Evolutionary conservation across 2,329 filamentous ascomycete genomes (phyloP).

Genomic region (Orbilia quercus): DNA sequence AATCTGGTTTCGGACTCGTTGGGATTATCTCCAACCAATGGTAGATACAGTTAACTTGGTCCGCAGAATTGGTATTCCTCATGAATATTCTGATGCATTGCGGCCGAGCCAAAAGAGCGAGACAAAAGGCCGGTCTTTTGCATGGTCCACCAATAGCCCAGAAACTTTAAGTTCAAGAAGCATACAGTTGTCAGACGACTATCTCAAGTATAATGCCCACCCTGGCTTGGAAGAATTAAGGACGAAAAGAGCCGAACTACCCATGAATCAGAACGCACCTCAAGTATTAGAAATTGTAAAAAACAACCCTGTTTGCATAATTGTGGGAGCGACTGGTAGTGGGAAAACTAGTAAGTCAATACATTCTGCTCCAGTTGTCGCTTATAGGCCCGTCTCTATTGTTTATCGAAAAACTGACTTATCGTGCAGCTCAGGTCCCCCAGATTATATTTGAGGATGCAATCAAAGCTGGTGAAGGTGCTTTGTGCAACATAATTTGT

Average conservation of each 20-base stretch:
- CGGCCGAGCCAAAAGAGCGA: neutral
- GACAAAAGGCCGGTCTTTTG: slow-evolving; percentile 23
- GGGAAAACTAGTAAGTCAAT: slow-evolving; percentile 64
- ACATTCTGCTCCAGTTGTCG: slow-evolving; percentile 1
- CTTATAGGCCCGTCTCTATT: slow-evolving; percentile 33
- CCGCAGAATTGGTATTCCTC: slow-evolving; percentile 62
- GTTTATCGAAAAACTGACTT: neutral
- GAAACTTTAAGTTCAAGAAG: slow-evolving; percentile 49
- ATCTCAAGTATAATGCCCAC: slow-evolving; percentile 58
- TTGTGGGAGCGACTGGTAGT: slow-evolving; percentile 66
- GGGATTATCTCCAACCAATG: slow-evolving; percentile 62
- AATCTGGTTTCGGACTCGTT: slow-evolving; percentile 60
- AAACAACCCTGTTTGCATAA: slow-evolving; percentile 64
- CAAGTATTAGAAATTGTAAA: slow-evolving; percentile 64
- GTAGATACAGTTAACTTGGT: slow-evolving; percentile 62
- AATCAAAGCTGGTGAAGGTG: slow-evolving; percentile 63
- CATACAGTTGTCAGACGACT: slow-evolving; percentile 56
- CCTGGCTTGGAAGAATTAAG: slow-evolving; percentile 59
- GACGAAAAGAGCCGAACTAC: slow-evolving; percentile 62
- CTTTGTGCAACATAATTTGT: slow-evolving; percentile 66
- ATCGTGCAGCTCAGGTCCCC: slow-evolving; percentile 66
- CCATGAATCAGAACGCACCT: slow-evolving; percentile 63
- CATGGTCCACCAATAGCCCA: slow-evolving; percentile 50
- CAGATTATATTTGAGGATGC: slow-evolving; percentile 68
- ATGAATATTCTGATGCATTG: slow-evolving; percentile 55